These are phyloP conservation scores for Musa troglodytarum DNA, from an alignment of 176 grass and related monocot species.

Conservation along the genomic window DNA sequence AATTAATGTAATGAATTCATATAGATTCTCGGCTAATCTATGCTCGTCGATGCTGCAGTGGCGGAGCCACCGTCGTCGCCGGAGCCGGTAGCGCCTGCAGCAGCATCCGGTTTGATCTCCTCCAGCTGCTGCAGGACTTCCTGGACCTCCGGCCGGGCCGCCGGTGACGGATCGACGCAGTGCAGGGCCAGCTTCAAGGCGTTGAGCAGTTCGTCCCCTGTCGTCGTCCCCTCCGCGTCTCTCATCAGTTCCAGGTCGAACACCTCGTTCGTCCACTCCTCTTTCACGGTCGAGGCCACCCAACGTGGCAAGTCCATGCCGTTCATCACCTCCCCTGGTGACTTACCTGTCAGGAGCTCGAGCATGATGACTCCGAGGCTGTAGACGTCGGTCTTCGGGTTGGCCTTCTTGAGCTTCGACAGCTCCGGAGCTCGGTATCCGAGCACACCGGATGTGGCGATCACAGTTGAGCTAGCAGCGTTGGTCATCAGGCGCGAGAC, in stretches of 20 bases:
- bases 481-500: constrained; percentile 75
- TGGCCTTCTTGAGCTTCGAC: constrained; percentile 77
- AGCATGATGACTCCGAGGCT: constrained; percentile 82
- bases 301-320: constrained; percentile 74
- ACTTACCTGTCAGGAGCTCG: constrained; percentile 78
- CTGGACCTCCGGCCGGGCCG: constrained; percentile 39
- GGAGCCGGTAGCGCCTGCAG: background rate
- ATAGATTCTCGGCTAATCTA: constrained; percentile 17
- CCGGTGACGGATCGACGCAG: constrained; percentile 57
- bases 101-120: constrained; percentile 56
- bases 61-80: background rate
- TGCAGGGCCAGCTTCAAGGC: constrained; percentile 77
- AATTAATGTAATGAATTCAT: too few species aligned
- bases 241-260: constrained; percentile 80
- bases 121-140: constrained; percentile 68
- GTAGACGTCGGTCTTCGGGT: constrained; percentile 69
- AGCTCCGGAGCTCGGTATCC: constrained; percentile 75
- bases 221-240: constrained; percentile 23
- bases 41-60: constrained; percentile 25
- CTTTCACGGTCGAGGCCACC: constrained; percentile 78
- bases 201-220: constrained; percentile 66
- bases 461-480: constrained; percentile 51
- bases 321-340: constrained; percentile 55
- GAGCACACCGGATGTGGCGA: constrained; percentile 44
- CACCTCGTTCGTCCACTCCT: constrained; percentile 90